Base-by-base conservation (phyloP, 1,284 basidiomycete species). In the Dichomitus squalens region DNA sequence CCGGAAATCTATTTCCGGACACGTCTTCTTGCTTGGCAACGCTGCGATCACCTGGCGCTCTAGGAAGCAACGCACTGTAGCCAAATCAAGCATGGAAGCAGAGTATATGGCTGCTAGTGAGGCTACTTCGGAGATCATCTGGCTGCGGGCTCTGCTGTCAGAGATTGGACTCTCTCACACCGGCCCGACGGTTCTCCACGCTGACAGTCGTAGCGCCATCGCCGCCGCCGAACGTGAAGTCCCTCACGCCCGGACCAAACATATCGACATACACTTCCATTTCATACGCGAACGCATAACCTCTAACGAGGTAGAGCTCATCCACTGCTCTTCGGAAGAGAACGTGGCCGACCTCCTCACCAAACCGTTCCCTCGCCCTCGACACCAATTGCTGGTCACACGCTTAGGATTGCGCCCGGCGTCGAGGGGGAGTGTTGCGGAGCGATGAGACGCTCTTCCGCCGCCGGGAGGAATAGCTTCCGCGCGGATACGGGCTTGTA, bases 201-300 rank as follows among this genome's bases (percentile, higher is more conserved):
- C 21, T 2, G 49, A 56, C 49, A 56, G 51, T 18, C 3, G 21
- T 2, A 29, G 33, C 3, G 54, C 49, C 1, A 51, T 56, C 29
- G 34, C 18, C 1, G 34, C 51, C 12, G 7, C 52, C 9, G 44
- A 50, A 33, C 23, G 54, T 39, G 39, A 49, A 16, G 23, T 25
- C 1, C 51, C 29, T 25, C 68, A 70, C 44, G 44, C 61, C 0
- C 52, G 68, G 4, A 64, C 68, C 18, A 76, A 76, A 57, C 75
- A 78, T 57, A 74, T 78, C 44, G 70, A 72, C 46, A 64, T 76
- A 18, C 55, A 53, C 3, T 63, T 69, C 50, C 75, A 76, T 53
- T 70, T 65, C 36, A 57, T 76, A 3, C 67, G 73, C 0, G 71
- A 75, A 14, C 40, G 43, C 4, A 61, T 76, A 27, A 57, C 59